A percentile compares a stretch with the other conserved stretches of the same genome.
phyloP scores from a whole-genome alignment of 2,329 filamentous ascomycete species.

The Endoconidiophora laricicola region DNA sequence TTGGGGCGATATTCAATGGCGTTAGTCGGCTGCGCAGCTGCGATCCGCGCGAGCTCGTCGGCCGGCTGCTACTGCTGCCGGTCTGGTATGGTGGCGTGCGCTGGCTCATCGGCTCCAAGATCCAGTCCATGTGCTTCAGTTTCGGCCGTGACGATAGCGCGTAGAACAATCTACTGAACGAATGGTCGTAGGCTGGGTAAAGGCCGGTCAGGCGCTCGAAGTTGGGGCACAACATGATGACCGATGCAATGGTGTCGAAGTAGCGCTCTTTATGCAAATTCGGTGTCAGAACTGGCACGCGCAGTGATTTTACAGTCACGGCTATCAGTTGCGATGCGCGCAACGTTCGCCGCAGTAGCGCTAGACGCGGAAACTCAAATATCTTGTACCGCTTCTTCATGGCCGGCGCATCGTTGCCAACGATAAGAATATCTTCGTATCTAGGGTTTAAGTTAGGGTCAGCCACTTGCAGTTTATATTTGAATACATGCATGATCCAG shows the following conservation, averaged over 20 bases:
- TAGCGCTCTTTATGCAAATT: slow-evolving; percentile 31
- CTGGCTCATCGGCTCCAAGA: slow-evolving; percentile 26
- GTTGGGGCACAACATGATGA: slow-evolving; percentile 50
- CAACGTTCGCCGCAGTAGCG: slow-evolving; percentile 41
- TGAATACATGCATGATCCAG: neutral
- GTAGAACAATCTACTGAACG: slow-evolving; percentile 39
- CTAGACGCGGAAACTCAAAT: slow-evolving; percentile 33
- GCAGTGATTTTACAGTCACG: slow-evolving; percentile 37
- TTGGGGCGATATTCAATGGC: slow-evolving; percentile 13
- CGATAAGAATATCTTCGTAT: slow-evolving; percentile 41
- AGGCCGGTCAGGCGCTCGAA: slow-evolving; percentile 41
- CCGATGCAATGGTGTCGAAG: slow-evolving; percentile 38
- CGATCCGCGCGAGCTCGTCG: slow-evolving; percentile 20
- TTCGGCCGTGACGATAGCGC: slow-evolving; percentile 40
- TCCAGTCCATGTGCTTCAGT: slow-evolving; percentile 43
- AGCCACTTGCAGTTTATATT: neutral
- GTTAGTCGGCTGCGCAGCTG: slow-evolving; percentile 8
- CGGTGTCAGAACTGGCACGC: slow-evolving; percentile 33
- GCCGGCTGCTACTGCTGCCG: slow-evolving; percentile 13
- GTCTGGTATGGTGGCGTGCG: slow-evolving; percentile 12
- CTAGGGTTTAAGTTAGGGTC: slow-evolving; percentile 18
- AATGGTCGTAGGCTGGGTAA: slow-evolving; percentile 36
- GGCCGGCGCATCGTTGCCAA: slow-evolving; percentile 36
- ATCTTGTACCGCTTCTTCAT: slow-evolving; percentile 43
- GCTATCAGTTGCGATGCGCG: slow-evolving; percentile 36